Evolutionary conservation across 306 rosid species (phyloP).

Genomic region (Cucurbita moschata): DNA sequence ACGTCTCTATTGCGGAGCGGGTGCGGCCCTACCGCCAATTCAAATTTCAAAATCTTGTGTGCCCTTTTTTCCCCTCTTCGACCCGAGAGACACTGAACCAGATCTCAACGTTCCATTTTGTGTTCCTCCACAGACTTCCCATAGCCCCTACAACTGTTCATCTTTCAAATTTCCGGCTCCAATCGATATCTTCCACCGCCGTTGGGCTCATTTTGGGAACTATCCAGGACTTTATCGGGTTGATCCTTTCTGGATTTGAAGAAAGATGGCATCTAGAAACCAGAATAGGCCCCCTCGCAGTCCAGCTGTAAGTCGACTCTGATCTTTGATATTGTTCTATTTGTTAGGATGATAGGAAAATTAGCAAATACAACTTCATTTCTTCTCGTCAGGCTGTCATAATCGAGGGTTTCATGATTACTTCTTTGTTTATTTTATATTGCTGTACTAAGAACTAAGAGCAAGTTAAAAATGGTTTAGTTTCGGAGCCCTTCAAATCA

Average conservation of each 20-base stretch:
- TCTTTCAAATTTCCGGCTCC: neutral
- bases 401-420: neutral
- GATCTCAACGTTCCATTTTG: slow-evolving; percentile 5
- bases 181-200: neutral
- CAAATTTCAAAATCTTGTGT: slow-evolving; percentile 6
- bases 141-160: neutral
- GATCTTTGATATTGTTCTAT: neutral
- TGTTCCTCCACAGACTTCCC: neutral
- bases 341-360: neutral
- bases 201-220: neutral
- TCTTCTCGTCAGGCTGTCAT: neutral
- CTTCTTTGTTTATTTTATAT: neutral
- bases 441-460: neutral
- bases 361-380: neutral
- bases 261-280: slow-evolving; percentile 57
- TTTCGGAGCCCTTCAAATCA: neutral
- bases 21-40: neutral
- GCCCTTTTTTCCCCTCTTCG: slow-evolving; percentile 4
- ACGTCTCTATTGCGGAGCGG: slow-evolving; percentile 8
- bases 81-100: neutral
- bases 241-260: neutral
- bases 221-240: neutral
- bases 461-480: neutral
- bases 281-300: slow-evolving; percentile 77
- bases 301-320: slow-evolving; percentile 33